Base-by-base conservation (phyloP, 768 basidiomycete species). In the Lyophyllum shimeji region DNA sequence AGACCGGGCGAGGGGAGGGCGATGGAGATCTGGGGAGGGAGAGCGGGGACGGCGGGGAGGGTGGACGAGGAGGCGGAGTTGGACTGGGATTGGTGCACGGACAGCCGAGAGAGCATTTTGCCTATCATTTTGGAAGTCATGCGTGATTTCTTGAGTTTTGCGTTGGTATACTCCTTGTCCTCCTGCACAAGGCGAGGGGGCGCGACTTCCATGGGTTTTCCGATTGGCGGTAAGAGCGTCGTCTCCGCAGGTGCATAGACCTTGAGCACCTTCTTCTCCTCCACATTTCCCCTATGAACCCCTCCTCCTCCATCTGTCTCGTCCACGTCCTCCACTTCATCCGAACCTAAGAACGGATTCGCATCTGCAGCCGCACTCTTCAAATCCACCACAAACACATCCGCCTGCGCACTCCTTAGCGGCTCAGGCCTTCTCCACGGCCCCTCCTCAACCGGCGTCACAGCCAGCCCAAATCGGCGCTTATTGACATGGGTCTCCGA, bases 401-500 rank as follows among this genome's bases (percentile, higher is more conserved):
- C 31, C 21, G 37, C 27, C 33, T n/a, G 43, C 8, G 63, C 11
- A 23, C 48, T 61, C 40, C 20, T 46, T 21, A 39, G 25, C 33
- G 42, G 46, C 8, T 33, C 31, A 9, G 45, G 27, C 18, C 46
- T 50, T 1, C 39, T 55, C 63, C 63, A 64, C 3, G 61, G 59
- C 3, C 61, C 59, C 8, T 59, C 61, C 25, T 55, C 49, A 18
- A 55, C 45, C 13, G 67, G 63, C 21, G 63, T 68, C 11, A 57
- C 47, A 18, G 60, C 60, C 12, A 68, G 47, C 13, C 43, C 65
- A 40, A 65, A 66, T 2, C 65, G 60, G 21, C 65, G 62, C 15
- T 60, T 49, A 27, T 68, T 58, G 42, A 65, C 46, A 23, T 45
- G 55, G 7, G 23, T 50, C 42, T 62, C 61, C 27, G 39, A 53